Percentiles rank a stretch among this genome's conserved stretches.
Conservation (phyloP, 192 early-diverging fungal species). For the Coemansia sp. region DNA sequence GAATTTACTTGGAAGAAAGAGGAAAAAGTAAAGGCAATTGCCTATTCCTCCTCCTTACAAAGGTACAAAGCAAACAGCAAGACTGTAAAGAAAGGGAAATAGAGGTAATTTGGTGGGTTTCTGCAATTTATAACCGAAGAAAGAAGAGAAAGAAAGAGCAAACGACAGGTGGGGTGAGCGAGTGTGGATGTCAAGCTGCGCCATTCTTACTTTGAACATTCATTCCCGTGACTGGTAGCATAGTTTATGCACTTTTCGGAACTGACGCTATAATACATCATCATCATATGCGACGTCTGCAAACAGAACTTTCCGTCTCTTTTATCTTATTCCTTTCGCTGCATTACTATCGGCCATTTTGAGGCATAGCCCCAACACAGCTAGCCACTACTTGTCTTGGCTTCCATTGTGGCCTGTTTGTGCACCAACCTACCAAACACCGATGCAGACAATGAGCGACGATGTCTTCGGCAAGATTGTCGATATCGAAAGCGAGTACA, state of each 20-base stretch:
- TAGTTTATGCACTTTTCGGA: background rate
- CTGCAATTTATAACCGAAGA: too few relatives aligned
- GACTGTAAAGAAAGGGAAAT: conserved; percentile 1
- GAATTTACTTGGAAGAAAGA: background rate
- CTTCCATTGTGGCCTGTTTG: too few relatives aligned
- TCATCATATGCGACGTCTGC: too few relatives aligned
- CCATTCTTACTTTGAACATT: background rate
- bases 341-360: too few relatives aligned
- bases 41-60: background rate
- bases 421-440: background rate
- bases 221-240: background rate
- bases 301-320: too few relatives aligned
- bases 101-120: background rate
- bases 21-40: background rate
- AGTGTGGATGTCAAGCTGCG: background rate
- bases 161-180: background rate
- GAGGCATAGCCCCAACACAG: too few relatives aligned
- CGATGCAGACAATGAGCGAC: background rate
- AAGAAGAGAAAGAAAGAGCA: background rate
- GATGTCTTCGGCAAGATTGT: conserved; percentile 18
- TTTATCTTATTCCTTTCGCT: too few relatives aligned
- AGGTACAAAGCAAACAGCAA: background rate
- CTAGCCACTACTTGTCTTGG: too few relatives aligned
- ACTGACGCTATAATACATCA: too few relatives aligned
- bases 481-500: conserved; percentile 38